Base-by-base conservation (phyloP, 257 asterid genomes). In the Nicotiana knightiana region DNA sequence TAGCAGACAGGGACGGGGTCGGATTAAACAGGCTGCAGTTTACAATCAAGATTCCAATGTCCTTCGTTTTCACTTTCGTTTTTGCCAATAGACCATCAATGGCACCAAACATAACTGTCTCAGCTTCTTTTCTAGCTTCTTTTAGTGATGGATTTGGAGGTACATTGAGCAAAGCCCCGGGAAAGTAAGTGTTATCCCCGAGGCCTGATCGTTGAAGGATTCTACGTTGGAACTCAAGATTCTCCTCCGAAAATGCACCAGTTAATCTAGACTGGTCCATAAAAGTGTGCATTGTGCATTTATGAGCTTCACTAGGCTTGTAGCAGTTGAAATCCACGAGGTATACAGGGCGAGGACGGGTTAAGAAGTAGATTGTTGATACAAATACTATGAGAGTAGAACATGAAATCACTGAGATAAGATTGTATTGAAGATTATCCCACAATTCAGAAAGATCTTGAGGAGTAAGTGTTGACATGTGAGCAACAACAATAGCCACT, bases 21-120 rank as follows among this genome's bases (percentile, higher is more conserved):
- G 90, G 90, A 65, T 83, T 87, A 68, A 87, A 87, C 85, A 87
- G 80, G 88, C 90, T 87, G 67, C 90, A 87, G n/a, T 87, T 87
- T 33, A 87, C 90, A 17, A 87, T 87, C 82, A 87, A 79, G 8
- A 87, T 81, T 43, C 88, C 90, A 70, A 87, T 85, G 48, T 87
- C 87, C 81, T 85, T 87, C 1, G 83, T 61, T 26, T 83, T 87
- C 35, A 87, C 85, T 4, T 77, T 61, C 1, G 90, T 87, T 79
- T 85, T 85, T 3, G 82, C 80, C 65, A 87, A 77, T 77, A 87
- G 85, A 43, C 82, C 86, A 81, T 85, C 90, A 59, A 87, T 83
- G 46, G 90, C 88, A 62, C 88, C 90, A 85, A 83, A 87, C 90
- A 87, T 87, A 11, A 87, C 90, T 1, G 85, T 61, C 81, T 87